phyloP scores from a whole-genome alignment of 495 filamentous ascomycete genomes.

The Choiromyces venosus region DNA sequence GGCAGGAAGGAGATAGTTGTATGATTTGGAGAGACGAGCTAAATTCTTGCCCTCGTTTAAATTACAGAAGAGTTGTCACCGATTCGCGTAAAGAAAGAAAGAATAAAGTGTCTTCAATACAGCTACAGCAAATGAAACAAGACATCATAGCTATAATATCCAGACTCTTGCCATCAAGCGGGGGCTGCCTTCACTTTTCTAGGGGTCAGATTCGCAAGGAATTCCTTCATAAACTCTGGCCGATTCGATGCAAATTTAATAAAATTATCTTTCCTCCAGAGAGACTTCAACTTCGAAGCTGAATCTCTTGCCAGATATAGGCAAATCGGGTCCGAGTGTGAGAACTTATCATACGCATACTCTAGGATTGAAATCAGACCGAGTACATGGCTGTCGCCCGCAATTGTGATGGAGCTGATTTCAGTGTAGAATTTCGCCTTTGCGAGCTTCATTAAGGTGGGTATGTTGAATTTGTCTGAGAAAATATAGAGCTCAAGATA shows the following conservation, averaged over 20 bases:
- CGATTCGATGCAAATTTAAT: background rate
- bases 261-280: background rate
- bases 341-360: background rate
- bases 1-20: background rate
- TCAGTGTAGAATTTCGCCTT: background rate
- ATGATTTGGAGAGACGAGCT: background rate
- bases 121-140: background rate
- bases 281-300: background rate
- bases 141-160: background rate
- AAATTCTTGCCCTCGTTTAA: background rate
- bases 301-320: too few relatives aligned
- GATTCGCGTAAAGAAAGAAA: background rate
- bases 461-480: background rate
- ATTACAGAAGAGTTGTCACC: background rate
- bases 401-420: background rate
- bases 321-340: background rate
- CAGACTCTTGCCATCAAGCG: background rate
- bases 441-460: background rate
- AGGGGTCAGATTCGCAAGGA: background rate
- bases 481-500: background rate
- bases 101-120: background rate
- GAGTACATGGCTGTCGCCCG: background rate
- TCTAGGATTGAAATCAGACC: background rate
- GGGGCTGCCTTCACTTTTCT: background rate
- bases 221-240: background rate